Percentiles rank a stretch among this genome's conserved stretches.
Conservation (phyloP, 208 protist species). For the Zelonia costaricensis region DNA sequence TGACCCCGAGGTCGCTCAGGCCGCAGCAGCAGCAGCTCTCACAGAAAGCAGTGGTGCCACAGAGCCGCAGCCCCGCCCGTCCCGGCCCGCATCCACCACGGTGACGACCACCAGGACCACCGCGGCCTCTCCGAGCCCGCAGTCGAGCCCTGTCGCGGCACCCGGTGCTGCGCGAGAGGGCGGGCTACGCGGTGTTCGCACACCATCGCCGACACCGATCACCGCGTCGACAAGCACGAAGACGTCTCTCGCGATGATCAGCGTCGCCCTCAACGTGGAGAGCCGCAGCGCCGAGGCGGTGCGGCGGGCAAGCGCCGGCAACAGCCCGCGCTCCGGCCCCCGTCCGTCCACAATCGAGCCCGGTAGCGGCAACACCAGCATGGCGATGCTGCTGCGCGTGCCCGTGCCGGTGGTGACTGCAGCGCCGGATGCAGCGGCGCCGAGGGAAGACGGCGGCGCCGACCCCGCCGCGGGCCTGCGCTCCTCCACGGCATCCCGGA, state of each 20-base stretch:
- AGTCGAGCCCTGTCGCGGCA: not conserved
- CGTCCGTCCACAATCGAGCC: not conserved
- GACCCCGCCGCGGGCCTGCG: not conserved
- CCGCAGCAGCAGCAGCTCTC: not conserved
- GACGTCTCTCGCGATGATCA: conserved; percentile 23
- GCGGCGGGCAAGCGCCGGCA: not conserved
- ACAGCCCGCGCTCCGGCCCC: not conserved
- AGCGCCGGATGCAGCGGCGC: no score
- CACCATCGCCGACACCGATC: conserved; percentile 4
- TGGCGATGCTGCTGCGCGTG: not conserved
- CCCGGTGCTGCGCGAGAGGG: not conserved
- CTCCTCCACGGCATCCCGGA: conserved; percentile 11
- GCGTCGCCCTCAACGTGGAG: conserved; percentile 15
- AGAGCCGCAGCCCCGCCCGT: no score
- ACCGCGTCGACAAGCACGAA: conserved; percentile 21
- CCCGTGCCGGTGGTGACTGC: not conserved
- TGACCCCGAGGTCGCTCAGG: not conserved
- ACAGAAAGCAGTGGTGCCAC: no score
- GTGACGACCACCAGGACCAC: not conserved
- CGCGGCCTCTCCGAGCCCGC: no score
- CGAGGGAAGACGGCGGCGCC: no score
- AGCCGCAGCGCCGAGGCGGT: not conserved
- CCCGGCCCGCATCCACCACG: not conserved
- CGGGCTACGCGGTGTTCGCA: not conserved
- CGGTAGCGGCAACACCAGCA: not conserved